phyloP scores from a whole-genome alignment of 352 stramenopile species.

The Pythium rishiriense region DNA sequence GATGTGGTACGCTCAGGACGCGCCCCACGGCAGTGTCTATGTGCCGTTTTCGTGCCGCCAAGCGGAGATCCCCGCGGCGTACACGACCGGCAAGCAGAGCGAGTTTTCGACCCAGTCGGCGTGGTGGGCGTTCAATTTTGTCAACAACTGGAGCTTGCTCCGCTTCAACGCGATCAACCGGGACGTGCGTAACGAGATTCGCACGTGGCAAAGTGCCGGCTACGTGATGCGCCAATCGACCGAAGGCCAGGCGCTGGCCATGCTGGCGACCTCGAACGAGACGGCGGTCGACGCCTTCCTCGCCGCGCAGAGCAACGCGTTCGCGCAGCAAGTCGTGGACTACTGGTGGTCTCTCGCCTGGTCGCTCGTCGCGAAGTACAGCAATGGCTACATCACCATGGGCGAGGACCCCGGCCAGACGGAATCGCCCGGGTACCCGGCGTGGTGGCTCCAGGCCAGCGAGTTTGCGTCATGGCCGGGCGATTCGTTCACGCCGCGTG shows the following conservation, averaged over 20 bases:
- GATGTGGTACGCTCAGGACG: conserved; percentile 66
- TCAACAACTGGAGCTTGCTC: conserved; percentile 85
- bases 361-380: conserved; percentile 72
- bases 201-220: conserved; percentile 39
- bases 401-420: conserved; percentile 50
- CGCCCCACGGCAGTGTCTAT: conserved; percentile 73
- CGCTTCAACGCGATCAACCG: conserved; percentile 71
- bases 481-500: conserved; percentile 57
- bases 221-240: conserved; percentile 28
- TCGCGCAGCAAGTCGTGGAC: conserved; percentile 51
- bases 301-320: conserved; percentile 51
- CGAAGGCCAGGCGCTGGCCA: conserved; percentile 20
- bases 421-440: conserved; percentile 56
- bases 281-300: conserved; percentile 27
- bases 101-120: conserved; percentile 66
- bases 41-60: conserved; percentile 71
- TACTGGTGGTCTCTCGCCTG: conserved; percentile 69
- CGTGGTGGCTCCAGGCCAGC: conserved; percentile 14
- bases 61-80: conserved; percentile 46
- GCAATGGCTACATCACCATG: conserved; percentile 68
- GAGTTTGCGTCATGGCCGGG: conserved; percentile 47
- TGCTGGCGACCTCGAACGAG: not conserved
- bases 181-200: conserved; percentile 46
- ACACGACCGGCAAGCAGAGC: conserved; percentile 63
- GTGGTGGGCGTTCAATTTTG: conserved; percentile 88